Evolutionary conservation across 2,329 filamentous ascomycete species (phyloP).

Genomic region (Xylaria arbuscula): DNA sequence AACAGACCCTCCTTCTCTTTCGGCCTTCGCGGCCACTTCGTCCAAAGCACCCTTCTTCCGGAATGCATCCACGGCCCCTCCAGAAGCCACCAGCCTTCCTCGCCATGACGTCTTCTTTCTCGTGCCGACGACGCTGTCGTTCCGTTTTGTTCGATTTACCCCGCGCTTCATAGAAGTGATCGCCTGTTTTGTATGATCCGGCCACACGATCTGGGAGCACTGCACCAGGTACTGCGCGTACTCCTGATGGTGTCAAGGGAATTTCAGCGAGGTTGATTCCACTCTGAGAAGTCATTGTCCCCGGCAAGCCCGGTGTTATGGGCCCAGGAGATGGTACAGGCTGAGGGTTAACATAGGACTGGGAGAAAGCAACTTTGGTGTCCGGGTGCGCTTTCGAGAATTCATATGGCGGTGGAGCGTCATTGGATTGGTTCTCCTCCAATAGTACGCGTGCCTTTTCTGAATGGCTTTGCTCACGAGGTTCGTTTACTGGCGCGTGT

Average conservation of each 20-base stretch:
- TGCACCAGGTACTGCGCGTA: conserved; percentile 40
- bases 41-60: conserved; percentile 73
- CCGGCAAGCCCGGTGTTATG: conserved; percentile 70
- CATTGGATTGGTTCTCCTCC: conserved; percentile 53
- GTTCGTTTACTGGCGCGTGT: conserved; percentile 47
- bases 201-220: conserved; percentile 58
- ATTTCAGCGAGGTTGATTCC: conserved; percentile 71
- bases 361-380: conserved; percentile 67
- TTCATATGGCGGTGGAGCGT: conserved; percentile 68
- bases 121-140: conserved; percentile 64
- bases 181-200: conserved; percentile 60
- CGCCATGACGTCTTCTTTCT: conserved; percentile 73
- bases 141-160: conserved; percentile 60
- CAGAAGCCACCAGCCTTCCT: conserved; percentile 70
- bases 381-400: conserved; percentile 56
- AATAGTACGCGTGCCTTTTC: conserved; percentile 57
- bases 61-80: conserved; percentile 73
- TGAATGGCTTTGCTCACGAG: conserved; percentile 43
- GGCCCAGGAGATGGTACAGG: conserved; percentile 70
- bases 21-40: conserved; percentile 71
- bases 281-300: conserved; percentile 71
- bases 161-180: conserved; percentile 56
- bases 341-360: conserved; percentile 60
- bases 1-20: conserved; percentile 69
- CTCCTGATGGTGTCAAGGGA: conserved; percentile 59